Evolutionary conservation across 225 moss, liverwort and hornwort species (phyloP), one percentile per base, ranked within the genome.

Genomic region (Asterella californica): DNA sequence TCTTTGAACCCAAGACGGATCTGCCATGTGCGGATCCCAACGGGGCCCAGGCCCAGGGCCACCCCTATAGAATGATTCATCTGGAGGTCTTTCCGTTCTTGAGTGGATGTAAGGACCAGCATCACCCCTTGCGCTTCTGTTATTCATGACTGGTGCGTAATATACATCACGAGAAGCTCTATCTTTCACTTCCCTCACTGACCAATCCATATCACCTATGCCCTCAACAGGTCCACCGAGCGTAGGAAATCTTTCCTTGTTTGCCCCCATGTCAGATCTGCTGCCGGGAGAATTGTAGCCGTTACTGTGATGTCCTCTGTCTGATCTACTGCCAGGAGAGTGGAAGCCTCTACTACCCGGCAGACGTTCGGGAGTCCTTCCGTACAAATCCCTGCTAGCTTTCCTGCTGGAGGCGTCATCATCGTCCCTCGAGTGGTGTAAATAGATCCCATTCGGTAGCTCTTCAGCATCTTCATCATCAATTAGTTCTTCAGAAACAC

Each of bases 101-200:
- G 76, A 21, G 55, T 72, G 82, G 46, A 18, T 59, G 24, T 81
- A 83, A 25, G 66, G 69, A 63, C 59, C 80, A 4, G n/a, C 30
- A 66, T 81, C 84, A 66, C 53, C 75, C 57, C 85, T 82, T 37
- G 57, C 63, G 22, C 22, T 53, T 57, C 81, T 79, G 70, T 34
- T 78, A 42, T 80, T 82, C 47, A 76, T 76, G 53, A 79, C 54
- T 47, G 83, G 83, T 15, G 84, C 78, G 77, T 84, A 84, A 83
- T 87, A 87, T 82, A 88, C 82, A 75, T 88, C 85, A 32, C 83
- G 85, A 70, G 87, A 83, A 60, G 84, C 83, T 83, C 87, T 88
- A 37, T 88, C 87, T 64, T 84, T 80, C 77, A 80, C 74, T 77
- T 87, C 87, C 74, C 87, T 82, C 70, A 80, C 80, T 53, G 87